These are phyloP conservation scores for Rostrohypoxylon terebratum DNA, from an alignment of 495 filamentous ascomycete genomes.

Conservation along the genomic window DNA sequence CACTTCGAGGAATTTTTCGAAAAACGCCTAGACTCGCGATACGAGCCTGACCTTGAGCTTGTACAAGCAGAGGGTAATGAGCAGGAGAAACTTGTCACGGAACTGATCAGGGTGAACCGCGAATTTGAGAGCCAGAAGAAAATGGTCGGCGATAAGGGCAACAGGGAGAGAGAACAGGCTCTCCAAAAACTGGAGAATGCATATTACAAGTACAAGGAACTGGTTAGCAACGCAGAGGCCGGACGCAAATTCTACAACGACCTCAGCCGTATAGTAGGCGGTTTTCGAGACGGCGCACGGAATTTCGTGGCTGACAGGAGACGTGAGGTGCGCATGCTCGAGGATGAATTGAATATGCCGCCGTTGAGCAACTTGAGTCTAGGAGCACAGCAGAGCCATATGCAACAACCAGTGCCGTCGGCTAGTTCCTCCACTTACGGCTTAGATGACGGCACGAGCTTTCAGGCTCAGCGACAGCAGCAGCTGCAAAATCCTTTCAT, in stretches of 20 bases:
- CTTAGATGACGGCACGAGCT: constrained; percentile 17
- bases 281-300: constrained; percentile 78
- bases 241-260: constrained; percentile 98
- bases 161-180: constrained; percentile 82
- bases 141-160: constrained; percentile 76
- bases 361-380: constrained; percentile 60
- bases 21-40: constrained; percentile 75
- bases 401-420: constrained; percentile 21
- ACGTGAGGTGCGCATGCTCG: constrained; percentile 81
- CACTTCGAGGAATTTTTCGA: constrained; percentile 95
- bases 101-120: constrained; percentile 78
- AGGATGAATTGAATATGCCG: constrained; percentile 68
- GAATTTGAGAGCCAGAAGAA: constrained; percentile 76
- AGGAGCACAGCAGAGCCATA: constrained; percentile 30
- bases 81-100: constrained; percentile 76
- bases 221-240: constrained; percentile 86
- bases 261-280: constrained; percentile 81
- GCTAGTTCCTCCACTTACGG: constrained; percentile 5
- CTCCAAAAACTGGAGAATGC: constrained; percentile 91
- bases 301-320: constrained; percentile 83
- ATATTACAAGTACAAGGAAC: constrained; percentile 94
- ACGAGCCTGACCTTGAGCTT: constrained; percentile 78
- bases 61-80: constrained; percentile 77
- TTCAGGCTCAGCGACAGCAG: constrained; percentile 31
- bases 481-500: constrained; percentile 29